Percentiles rank a stretch among this genome's conserved stretches.
These are phyloP conservation scores for Lophium mytilinum DNA, from an alignment of 495 filamentous ascomycete genomes.

Conservation along the genomic window DNA sequence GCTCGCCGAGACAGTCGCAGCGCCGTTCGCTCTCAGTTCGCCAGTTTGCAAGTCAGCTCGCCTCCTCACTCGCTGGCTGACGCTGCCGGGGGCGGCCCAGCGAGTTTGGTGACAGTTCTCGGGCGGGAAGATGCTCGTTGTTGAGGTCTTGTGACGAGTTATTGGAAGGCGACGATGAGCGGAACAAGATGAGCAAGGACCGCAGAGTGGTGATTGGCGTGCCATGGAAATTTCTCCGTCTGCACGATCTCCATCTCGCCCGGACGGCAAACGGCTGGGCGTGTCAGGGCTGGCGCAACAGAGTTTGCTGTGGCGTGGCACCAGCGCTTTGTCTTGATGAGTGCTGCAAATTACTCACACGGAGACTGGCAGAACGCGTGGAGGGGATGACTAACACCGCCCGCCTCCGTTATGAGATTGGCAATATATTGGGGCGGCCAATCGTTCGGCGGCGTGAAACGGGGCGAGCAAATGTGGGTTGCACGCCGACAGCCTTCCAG, in stretches of 20 bases:
- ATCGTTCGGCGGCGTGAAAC: not conserved
- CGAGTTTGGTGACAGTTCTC: too few species aligned
- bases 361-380: not conserved
- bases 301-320: not conserved
- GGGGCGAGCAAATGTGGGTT: not conserved
- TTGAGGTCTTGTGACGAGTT: too few species aligned
- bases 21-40: not conserved
- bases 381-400: not conserved
- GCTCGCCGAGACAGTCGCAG: not conserved
- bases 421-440: slow-evolving; percentile 13
- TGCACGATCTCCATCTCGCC: not conserved
- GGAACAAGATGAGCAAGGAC: not conserved
- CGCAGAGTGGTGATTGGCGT: not conserved
- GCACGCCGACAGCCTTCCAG: not conserved
- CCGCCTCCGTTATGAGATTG: not conserved
- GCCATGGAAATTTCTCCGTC: not conserved
- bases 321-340: not conserved
- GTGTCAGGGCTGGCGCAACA: not conserved
- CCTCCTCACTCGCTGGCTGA: not conserved
- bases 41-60: not conserved
- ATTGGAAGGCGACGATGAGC: not conserved
- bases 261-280: too few species aligned
- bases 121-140: too few species aligned
- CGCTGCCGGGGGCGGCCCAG: too few species aligned
- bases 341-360: slow-evolving; percentile 1